Percentiles rank a stretch among this genome's conserved stretches.
phyloP scores from a whole-genome alignment of 768 basidiomycete genomes.

The Boletus vinaceobasis region DNA sequence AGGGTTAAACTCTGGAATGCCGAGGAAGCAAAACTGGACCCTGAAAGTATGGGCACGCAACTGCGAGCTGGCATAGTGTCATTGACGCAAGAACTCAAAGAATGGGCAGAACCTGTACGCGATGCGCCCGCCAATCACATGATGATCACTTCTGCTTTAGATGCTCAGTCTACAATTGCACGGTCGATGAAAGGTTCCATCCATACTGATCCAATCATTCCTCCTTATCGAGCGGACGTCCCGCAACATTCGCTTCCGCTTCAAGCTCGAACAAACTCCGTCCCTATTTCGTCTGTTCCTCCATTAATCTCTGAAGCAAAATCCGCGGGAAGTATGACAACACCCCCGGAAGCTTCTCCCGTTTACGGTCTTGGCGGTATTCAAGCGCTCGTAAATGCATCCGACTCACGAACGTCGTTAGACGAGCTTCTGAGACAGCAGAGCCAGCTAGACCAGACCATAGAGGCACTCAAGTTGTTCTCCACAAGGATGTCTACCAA shows the following conservation, averaged over 20 bases:
- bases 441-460: conserved; percentile 60
- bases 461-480: conserved; percentile 53
- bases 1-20: conserved; percentile 33
- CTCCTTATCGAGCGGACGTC: not conserved
- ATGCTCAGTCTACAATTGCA: conserved; percentile 7
- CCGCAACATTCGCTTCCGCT: not conserved
- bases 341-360: conserved; percentile 34
- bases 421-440: conserved; percentile 58
- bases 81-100: conserved; percentile 5
- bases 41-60: not conserved
- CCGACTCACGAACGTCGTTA: conserved; percentile 36
- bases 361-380: conserved; percentile 45
- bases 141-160: conserved; percentile 1
- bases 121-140: conserved; percentile 5
- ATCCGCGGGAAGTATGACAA: not conserved
- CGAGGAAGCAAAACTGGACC: conserved; percentile 25
- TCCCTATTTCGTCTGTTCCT: not conserved
- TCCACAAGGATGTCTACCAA: conserved; percentile 28
- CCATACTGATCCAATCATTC: conserved; percentile 1
- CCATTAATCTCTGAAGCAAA: not conserved
- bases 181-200: conserved; percentile 7
- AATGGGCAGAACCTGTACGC: conserved; percentile 1
- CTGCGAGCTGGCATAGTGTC: conserved; percentile 1
- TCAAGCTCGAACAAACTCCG: not conserved
- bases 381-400: conserved; percentile 1